Percentiles rank a stretch among this genome's conserved stretches.
Evolutionary conservation across 371 early-diverging fungal species (phyloP).

Genomic region (Dinochytrium kinnereticum): DNA sequence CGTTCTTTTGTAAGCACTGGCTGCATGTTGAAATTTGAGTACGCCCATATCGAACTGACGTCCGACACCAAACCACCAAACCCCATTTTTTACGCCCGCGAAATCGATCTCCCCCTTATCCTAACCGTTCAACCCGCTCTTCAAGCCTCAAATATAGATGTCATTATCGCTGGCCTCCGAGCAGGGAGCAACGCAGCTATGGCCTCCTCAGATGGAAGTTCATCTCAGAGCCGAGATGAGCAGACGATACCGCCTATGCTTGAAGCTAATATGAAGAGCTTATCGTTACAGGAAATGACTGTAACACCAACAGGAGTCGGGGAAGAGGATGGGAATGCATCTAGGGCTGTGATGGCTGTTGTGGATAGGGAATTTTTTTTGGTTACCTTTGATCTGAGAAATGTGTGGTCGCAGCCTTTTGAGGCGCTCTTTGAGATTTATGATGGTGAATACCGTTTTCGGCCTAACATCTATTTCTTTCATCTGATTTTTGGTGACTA

Average conservation of each 20-base stretch:
- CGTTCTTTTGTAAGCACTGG: conserved; percentile 56
- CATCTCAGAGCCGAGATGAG: not conserved
- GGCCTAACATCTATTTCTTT: not conserved
- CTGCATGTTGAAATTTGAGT: conserved; percentile 77
- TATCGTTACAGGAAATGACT: conserved; percentile 48
- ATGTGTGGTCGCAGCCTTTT: conserved; percentile 74
- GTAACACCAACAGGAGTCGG: conserved; percentile 28
- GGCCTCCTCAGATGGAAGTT: not conserved
- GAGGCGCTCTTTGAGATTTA: conserved; percentile 69
- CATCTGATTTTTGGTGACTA: no score
- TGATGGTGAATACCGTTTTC: conserved; percentile 49
- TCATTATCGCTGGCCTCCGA: conserved; percentile 12
- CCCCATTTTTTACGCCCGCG: conserved; percentile 67
- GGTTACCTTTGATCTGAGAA: conserved; percentile 78
- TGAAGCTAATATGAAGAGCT: conserved; percentile 37
- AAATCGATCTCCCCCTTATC: conserved; percentile 70
- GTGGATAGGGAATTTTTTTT: conserved; percentile 64
- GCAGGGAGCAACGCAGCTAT: conserved; percentile 9
- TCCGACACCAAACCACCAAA: conserved; percentile 14
- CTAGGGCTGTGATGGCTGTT: conserved; percentile 7
- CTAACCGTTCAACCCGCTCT: conserved; percentile 73
- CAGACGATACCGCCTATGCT: no score
- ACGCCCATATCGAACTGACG: conserved; percentile 61
- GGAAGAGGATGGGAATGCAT: conserved; percentile 3
- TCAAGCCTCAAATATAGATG: conserved; percentile 69